These are phyloP conservation scores for Globisporangium heterothallicum DNA, from an alignment of 352 stramenopile species.

Conservation along the genomic window DNA sequence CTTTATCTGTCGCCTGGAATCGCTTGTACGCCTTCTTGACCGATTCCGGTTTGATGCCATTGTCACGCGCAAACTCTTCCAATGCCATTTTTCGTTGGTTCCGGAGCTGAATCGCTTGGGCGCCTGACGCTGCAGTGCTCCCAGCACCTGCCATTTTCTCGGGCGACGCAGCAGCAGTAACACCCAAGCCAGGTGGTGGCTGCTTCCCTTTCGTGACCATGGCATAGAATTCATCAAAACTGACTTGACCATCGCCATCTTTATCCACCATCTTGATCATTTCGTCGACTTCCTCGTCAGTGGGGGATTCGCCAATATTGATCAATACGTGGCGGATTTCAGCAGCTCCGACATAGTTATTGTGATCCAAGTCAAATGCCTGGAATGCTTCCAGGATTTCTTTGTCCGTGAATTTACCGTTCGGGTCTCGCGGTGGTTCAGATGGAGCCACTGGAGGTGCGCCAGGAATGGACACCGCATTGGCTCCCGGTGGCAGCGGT, in stretches of 20 bases:
- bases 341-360: slow-evolving; percentile 93
- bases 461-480: slow-evolving; percentile 49
- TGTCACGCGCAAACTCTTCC: slow-evolving; percentile 92
- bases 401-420: slow-evolving; percentile 95
- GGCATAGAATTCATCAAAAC: slow-evolving; percentile 93
- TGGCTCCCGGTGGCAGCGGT: slow-evolving; percentile 48
- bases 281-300: slow-evolving; percentile 94
- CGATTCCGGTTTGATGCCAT: slow-evolving; percentile 94
- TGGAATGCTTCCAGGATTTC: slow-evolving; percentile 94
- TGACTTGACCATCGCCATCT: slow-evolving; percentile 92
- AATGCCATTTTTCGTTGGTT: slow-evolving; percentile 89
- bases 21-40: slow-evolving; percentile 96
- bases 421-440: slow-evolving; percentile 83
- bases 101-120: slow-evolving; percentile 87
- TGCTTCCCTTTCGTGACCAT: slow-evolving; percentile 94
- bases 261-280: slow-evolving; percentile 97
- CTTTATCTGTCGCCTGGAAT: slow-evolving; percentile 93
- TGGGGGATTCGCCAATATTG: slow-evolving; percentile 93
- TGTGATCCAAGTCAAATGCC: slow-evolving; percentile 94
- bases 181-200: slow-evolving; percentile 80
- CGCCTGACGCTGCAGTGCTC: slow-evolving; percentile 26
- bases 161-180: slow-evolving; percentile 23
- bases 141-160: slow-evolving; percentile 25
- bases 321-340: slow-evolving; percentile 94
- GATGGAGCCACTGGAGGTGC: slow-evolving; percentile 50